Evolutionary conservation across 2,329 filamentous ascomycete genomes (phyloP), one percentile per base, ranked within the genome.

Genomic region (Colletotrichum lentis): DNA sequence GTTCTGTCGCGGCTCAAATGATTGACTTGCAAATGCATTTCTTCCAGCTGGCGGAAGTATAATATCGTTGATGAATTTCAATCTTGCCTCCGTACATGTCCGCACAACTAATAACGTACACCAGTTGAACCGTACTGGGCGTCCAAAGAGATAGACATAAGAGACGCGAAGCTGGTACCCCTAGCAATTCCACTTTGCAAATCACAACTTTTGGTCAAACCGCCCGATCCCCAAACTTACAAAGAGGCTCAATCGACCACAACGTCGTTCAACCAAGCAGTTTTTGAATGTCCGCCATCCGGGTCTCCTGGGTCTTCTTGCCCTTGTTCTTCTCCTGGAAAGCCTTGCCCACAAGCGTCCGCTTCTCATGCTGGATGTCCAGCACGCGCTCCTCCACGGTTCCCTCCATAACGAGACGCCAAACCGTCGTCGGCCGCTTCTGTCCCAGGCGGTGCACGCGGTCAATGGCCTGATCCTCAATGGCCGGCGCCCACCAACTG

Each of bases 391-490:
- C 91, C 77, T 97, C 94, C 5, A 97, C 88, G 8, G 87, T 91
- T 1, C 84, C 86, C 73, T 97, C 91, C 80, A 97, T 91, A 1
- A 97, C 87, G 11, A 97, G 82, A 54, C 93, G 84, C 83, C 93
- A 96, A 1, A 97, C 90, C 1, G 88, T 94, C 0, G 91, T 94
- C 69, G 90, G 86, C 44, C 91, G 86, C 71, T 85, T 94, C 80
- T 97, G 94, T 0, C 94, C 94, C 0, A 97, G 83, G 0, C 94
- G 86, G 76, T 97, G 92, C 7, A 97, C 93, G 5, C 94, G 90
- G 75, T 97, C 94, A 3, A 97, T 86, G 3, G 94, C 94, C 76
- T 97, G 94, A 72, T 97, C 93, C 77, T 97, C 94, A 63, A 97
- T 96, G 0, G 93, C 93, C 0, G 94, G 94, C 1, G 94, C 93